Conservation (phyloP, 352 stramenopile genomes). For the Pythium scleroteichum region DNA sequence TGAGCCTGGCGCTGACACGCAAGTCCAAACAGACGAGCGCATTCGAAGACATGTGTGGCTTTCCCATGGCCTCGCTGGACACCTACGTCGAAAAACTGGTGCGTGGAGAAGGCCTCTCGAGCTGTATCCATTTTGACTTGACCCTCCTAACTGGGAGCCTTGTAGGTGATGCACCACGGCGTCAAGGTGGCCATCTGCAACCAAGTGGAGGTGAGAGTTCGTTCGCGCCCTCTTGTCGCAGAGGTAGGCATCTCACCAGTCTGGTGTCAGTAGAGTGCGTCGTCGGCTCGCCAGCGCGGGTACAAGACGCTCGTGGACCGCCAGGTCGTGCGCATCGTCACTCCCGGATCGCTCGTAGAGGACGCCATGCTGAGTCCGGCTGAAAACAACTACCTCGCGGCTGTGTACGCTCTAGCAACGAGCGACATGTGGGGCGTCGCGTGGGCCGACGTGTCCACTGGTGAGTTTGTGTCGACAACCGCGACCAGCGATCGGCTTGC, state of each 20-base stretch:
- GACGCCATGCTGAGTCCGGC: constrained; percentile 75
- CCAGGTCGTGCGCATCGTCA: constrained; percentile 78
- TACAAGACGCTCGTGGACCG: constrained; percentile 67
- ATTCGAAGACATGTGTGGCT: constrained; percentile 77
- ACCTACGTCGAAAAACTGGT: constrained; percentile 84
- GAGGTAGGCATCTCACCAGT: background rate
- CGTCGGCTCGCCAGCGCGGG: constrained; percentile 49
- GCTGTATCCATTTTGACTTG: background rate
- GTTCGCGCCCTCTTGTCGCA: background rate
- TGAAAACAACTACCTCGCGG: constrained; percentile 80
- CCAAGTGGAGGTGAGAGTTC: constrained; percentile 58
- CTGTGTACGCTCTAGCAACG: constrained; percentile 37
- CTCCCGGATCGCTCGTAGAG: constrained; percentile 71
- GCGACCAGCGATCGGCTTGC: constrained; percentile 57
- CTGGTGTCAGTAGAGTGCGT: constrained; percentile 39
- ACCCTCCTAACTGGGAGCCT: background rate
- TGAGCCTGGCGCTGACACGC: constrained; percentile 70
- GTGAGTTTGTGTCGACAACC: constrained; percentile 71
- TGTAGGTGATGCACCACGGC: constrained; percentile 78
- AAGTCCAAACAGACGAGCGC: constrained; percentile 61
- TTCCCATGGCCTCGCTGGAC: constrained; percentile 69
- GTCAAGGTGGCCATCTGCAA: constrained; percentile 86
- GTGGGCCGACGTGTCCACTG: constrained; percentile 77
- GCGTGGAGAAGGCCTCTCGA: too few species aligned
- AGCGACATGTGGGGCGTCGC: constrained; percentile 51